Percentiles rank a stretch among this genome's conserved stretches.
These are phyloP conservation scores for Colletotrichum horii DNA, from an alignment of 2,329 filamentous ascomycete species.

Conservation along the genomic window DNA sequence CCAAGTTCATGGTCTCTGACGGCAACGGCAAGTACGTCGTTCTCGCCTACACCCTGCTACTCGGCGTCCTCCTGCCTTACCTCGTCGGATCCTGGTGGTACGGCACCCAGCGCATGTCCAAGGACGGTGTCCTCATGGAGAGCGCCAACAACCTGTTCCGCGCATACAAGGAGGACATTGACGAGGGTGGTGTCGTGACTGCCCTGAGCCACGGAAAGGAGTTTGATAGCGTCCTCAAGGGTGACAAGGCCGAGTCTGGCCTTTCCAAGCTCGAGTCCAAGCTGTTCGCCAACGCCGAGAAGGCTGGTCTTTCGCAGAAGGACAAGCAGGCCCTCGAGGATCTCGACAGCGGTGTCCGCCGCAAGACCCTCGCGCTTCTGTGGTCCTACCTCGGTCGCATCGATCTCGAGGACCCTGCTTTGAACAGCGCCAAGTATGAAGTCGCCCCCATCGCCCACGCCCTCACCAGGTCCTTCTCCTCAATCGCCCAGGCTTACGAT, in stretches of 20 bases:
- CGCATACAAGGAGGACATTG: constrained; percentile 86
- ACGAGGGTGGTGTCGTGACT: constrained; percentile 78
- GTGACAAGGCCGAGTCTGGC: constrained; percentile 79
- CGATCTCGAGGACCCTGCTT: constrained; percentile 77
- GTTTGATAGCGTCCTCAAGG: constrained; percentile 77
- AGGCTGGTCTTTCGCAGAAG: constrained; percentile 70
- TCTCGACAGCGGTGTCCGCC: constrained; percentile 77
- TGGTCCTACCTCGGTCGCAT: constrained; percentile 95
- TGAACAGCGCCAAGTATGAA: constrained; percentile 88
- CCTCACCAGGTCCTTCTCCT: constrained; percentile 84
- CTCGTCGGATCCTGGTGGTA: constrained; percentile 99
- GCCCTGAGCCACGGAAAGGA: constrained; percentile 88
- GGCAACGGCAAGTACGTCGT: constrained; percentile 96
- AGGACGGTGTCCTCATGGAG: constrained; percentile 90
- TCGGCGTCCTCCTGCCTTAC: constrained; percentile 91
- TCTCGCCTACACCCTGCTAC: constrained; percentile 83
- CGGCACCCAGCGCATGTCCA: constrained; percentile 89
- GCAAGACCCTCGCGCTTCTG: constrained; percentile 87
- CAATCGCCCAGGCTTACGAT: constrained; percentile 87
- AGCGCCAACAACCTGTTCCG: constrained; percentile 95
- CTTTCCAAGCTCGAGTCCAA: constrained; percentile 84
- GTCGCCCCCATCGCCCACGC: constrained; percentile 85
- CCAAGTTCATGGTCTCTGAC: constrained; percentile 89
- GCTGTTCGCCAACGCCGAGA: constrained; percentile 61
- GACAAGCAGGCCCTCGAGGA: constrained; percentile 80